Evolutionary conservation across 1,284 basidiomycete species (phyloP), one percentile per base, ranked within the genome.

Genomic region (Ustilago lituana): DNA sequence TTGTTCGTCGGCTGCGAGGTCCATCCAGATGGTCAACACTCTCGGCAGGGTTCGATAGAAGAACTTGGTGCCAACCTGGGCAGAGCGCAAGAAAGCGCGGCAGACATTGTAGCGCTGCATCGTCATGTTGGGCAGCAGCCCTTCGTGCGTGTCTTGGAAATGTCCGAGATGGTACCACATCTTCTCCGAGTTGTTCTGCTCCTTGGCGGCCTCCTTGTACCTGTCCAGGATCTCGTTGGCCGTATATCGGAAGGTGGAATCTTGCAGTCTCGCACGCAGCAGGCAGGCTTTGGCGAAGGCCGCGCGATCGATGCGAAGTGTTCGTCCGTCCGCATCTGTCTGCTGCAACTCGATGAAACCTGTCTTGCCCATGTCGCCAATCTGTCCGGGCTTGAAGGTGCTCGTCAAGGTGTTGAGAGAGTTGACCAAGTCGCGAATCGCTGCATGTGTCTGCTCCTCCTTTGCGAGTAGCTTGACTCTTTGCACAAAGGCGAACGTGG

Each of bases 21-120:
- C 94, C 47, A 98, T 85, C 94, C 95, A 99, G 38, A 99, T 88
- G 0, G 94, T 98, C 12, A 98, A 86, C 66, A 98, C 86, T 32
- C 96, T 88, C 1, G 96, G 95, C 74, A 98, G 88, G 0, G 93
- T 94, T 81, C 97, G 94, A 82, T 95, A 98, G 45, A 97, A 91
- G 83, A 91, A 98, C 85, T 98, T 98, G 40, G 94, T 93, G 11
- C 96, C 96, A 74, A 87, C 85, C 73, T 86, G 85, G 52, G 95
- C 88, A 0, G 94, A 91, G 66, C 87, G 88, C 5, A 87, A 85
- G 75, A 91, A 97, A 46, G 89, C 86, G 67, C 86, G 73, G 91
- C 85, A 8, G 87, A 92, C 62, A 86, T 86, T 33, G 86, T 63
- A 59, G 44, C 75, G 73, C 31, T 76, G 62, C 49, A 68, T 60